These are phyloP conservation scores for Straminergon stramineum DNA, from an alignment of 225 moss, liverwort and hornwort species.

Conservation along the genomic window DNA sequence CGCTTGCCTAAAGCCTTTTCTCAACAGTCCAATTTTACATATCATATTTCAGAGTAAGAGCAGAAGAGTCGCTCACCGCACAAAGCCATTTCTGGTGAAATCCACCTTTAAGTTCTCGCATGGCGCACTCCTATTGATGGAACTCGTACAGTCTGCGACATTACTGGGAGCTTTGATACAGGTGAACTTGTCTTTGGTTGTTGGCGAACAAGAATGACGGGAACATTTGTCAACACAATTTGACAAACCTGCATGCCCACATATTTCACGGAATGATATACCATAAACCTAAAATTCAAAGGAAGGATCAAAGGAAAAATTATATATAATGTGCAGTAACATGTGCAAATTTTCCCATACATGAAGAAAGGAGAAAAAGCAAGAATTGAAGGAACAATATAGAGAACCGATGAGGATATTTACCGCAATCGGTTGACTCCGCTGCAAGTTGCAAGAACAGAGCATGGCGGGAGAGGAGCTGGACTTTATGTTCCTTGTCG, in stretches of 20 bases:
- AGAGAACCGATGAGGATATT: neutral
- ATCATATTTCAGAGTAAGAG: neutral
- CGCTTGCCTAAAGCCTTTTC: neutral
- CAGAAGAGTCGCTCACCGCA: constrained; percentile 20
- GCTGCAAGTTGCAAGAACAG: constrained; percentile 41
- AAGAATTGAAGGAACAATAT: neutral
- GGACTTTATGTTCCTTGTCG: constrained; percentile 38
- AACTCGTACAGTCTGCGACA: neutral
- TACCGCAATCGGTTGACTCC: constrained; percentile 45
- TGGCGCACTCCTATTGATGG: constrained; percentile 7
- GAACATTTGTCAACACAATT: constrained; percentile 51
- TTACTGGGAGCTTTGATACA: constrained; percentile 14
- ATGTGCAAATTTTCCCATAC: neutral
- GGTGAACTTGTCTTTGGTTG: constrained; percentile 31
- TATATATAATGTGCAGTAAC: neutral
- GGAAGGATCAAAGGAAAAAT: neutral
- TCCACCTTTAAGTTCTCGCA: constrained; percentile 31
- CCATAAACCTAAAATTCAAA: neutral
- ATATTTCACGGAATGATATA: neutral
- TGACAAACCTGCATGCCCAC: constrained; percentile 27
- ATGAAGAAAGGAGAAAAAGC: neutral
- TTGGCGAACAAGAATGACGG: constrained; percentile 44
- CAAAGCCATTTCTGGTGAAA: constrained; percentile 44
- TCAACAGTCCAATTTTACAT: neutral
- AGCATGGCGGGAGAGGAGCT: constrained; percentile 39